Evolutionary conservation across 2,329 filamentous ascomycete species (phyloP).

Genomic region (Conoideocrella luteorostrata): DNA sequence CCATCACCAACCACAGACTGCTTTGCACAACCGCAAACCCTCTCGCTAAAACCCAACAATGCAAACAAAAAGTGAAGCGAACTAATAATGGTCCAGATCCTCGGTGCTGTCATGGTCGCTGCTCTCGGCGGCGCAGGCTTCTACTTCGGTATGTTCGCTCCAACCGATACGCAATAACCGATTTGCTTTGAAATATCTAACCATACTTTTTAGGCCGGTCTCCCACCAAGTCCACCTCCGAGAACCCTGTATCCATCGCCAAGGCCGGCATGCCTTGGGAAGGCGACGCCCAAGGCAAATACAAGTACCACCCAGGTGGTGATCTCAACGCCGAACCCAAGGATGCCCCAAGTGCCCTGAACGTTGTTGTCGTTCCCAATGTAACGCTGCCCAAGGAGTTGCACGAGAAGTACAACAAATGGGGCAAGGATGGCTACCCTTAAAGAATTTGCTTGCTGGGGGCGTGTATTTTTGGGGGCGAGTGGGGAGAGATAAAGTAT

Average conservation of each 20-base stretch:
- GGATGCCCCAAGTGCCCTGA: slow-evolving; percentile 91
- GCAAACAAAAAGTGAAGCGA: too few relatives aligned
- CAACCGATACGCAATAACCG: background rate
- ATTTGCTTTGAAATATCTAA: background rate
- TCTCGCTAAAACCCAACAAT: too few relatives aligned
- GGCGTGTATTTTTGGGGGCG: too few relatives aligned
- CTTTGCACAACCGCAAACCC: too few relatives aligned
- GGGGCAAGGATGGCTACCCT: slow-evolving; percentile 90
- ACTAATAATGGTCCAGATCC: slow-evolving; percentile 54
- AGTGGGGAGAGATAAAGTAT: too few relatives aligned
- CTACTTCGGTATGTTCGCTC: slow-evolving; percentile 64
- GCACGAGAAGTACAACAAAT: slow-evolving; percentile 99
- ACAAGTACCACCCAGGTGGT: slow-evolving; percentile 79
- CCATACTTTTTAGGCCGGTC: slow-evolving; percentile 55
- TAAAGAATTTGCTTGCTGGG: slow-evolving; percentile 29
- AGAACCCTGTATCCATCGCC: slow-evolving; percentile 68
- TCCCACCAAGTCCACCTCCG: slow-evolving; percentile 79
- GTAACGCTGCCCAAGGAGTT: slow-evolving; percentile 88
- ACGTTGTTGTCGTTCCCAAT: slow-evolving; percentile 89
- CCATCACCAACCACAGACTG: too few relatives aligned
- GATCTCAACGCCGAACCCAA: slow-evolving; percentile 68
- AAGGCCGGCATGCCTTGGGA: slow-evolving; percentile 89
- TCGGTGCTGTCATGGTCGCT: slow-evolving; percentile 84
- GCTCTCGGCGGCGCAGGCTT: slow-evolving; percentile 84
- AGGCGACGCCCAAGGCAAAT: slow-evolving; percentile 58